phyloP scores from a whole-genome alignment of 768 basidiomycete genomes.

The Boletus fagicola region DNA sequence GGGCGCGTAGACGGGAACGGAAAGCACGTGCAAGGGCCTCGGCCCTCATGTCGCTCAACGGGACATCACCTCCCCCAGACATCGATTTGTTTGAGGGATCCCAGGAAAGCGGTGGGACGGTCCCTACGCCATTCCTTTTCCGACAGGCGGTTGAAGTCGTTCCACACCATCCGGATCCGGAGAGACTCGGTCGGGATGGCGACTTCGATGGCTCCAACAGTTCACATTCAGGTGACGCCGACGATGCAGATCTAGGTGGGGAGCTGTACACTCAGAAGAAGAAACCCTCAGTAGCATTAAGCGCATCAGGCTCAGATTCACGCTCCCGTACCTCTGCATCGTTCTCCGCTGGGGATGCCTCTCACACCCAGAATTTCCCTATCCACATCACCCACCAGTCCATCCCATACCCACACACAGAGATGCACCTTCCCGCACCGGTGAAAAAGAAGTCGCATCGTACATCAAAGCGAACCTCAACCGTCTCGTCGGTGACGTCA shows the following conservation, averaged over 20 bases:
- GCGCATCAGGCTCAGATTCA: constrained; percentile 52
- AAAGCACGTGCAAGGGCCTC: constrained; percentile 42
- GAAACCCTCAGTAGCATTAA: constrained; percentile 29
- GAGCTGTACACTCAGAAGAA: constrained; percentile 47
- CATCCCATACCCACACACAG: constrained; percentile 27
- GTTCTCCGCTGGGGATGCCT: constrained; percentile 29
- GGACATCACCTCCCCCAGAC: constrained; percentile 16
- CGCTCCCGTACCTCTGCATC: constrained; percentile 61
- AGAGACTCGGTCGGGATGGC: constrained; percentile 1
- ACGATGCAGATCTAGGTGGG: constrained; percentile 63
- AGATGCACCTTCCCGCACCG: constrained; percentile 26
- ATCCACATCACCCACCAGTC: constrained; percentile 27
- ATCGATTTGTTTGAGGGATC: constrained; percentile 61
- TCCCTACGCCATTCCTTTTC: not conserved
- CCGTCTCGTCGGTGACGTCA: constrained; percentile 41
- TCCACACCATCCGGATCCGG: constrained; percentile 8
- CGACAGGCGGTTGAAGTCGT: not conserved
- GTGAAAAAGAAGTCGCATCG: constrained; percentile 21
- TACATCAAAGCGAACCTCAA: constrained; percentile 33
- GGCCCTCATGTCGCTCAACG: constrained; percentile 35
- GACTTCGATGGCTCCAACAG: constrained; percentile 7
- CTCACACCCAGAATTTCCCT: constrained; percentile 24
- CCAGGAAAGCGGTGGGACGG: constrained; percentile 45
- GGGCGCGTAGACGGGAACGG: constrained; percentile 44
- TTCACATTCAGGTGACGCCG: constrained; percentile 33